These are phyloP conservation scores for Aspergillus conjunctus DNA, from an alignment of 495 filamentous ascomycete genomes.

Conservation along the genomic window DNA sequence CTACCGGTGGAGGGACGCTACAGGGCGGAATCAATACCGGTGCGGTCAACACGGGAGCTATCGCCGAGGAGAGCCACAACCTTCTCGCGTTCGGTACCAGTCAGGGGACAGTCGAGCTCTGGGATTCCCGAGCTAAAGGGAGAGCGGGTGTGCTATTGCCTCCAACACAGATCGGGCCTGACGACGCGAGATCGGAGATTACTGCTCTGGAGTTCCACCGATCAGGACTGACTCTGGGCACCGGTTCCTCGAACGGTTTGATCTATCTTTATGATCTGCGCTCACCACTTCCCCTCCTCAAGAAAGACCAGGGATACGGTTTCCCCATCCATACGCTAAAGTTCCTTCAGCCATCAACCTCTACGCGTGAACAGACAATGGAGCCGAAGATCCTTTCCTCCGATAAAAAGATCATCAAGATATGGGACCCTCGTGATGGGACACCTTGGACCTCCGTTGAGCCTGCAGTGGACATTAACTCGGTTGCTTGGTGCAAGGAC, in stretches of 20 bases:
- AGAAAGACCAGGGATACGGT: constrained; percentile 95
- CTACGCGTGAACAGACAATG: constrained; percentile 56
- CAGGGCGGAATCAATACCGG: constrained; percentile 83
- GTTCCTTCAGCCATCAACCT: constrained; percentile 75
- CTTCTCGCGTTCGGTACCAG: constrained; percentile 95
- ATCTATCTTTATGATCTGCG: constrained; percentile 92
- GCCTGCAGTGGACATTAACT: constrained; percentile 90
- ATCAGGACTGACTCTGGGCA: constrained; percentile 82
- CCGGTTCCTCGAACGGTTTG: constrained; percentile 87
- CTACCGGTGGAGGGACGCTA: constrained; percentile 63
- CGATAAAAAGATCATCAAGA: constrained; percentile 95
- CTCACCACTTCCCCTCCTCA: constrained; percentile 78
- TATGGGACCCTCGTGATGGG: constrained; percentile 83
- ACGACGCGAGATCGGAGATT: constrained; percentile 67
- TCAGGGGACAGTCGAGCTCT: constrained; percentile 93
- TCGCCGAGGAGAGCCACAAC: constrained; percentile 89
- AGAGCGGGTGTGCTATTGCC: constrained; percentile 74
- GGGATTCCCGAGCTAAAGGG: constrained; percentile 82
- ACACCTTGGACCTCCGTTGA: constrained; percentile 93
- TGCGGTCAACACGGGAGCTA: constrained; percentile 83
- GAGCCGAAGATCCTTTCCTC: constrained; percentile 88
- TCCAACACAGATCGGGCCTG: constrained; percentile 38
- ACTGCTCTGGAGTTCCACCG: constrained; percentile 85
- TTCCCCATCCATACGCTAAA: constrained; percentile 89
- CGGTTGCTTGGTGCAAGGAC: constrained; percentile 83